Evolutionary conservation across 2,329 filamentous ascomycete species (phyloP), one percentile per base, ranked within the genome.

Genomic region (Mariannaea elegans): DNA sequence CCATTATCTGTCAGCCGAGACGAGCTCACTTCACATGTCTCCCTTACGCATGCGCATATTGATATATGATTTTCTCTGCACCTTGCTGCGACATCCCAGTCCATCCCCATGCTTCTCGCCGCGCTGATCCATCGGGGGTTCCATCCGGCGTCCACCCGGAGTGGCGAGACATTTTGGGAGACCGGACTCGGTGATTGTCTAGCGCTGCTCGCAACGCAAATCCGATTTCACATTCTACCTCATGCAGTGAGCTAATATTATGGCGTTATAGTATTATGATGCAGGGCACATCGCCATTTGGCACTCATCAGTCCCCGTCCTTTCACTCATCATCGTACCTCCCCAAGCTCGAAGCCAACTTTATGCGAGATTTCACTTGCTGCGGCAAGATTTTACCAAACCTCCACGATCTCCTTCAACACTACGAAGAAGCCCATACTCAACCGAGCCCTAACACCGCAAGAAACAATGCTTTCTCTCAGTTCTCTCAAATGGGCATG

Each of bases 251-350:
- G 56, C 71, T 74, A 56, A 74, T 65, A 57, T 46, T 21, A 51
- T 62, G 53, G 18, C 16, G 56, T 66, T 70, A 68, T 75, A 97
- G 93, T 76, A 94, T 97, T 73, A 90, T 96, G 75, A 97, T 97
- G 92, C 88, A 92, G 61, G 94, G 95, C 71, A 97, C 93, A 16
- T 98, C 95, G n/a, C 95, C 95, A 10, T 97, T 94, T 72, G 75
- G 72, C 46, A 88, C 84, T 58, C 87, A 94, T 70, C 90, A 94
- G 76, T 97, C 94, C n/a, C 93, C 95, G 1, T 97, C 94, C 1
- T 96, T 93, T 71, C 94, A 98, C 77, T 98, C 94, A 1, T 97
- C 94, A 7, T 98, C 95, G 23, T 98, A 98, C 75, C 86, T 97
- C 2, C 94, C 94, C 9, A 97, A 97, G 77, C 88, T 97, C 73